Evolutionary conservation across 495 filamentous ascomycete genomes (phyloP).

Genomic region (Echria macrotheca): DNA sequence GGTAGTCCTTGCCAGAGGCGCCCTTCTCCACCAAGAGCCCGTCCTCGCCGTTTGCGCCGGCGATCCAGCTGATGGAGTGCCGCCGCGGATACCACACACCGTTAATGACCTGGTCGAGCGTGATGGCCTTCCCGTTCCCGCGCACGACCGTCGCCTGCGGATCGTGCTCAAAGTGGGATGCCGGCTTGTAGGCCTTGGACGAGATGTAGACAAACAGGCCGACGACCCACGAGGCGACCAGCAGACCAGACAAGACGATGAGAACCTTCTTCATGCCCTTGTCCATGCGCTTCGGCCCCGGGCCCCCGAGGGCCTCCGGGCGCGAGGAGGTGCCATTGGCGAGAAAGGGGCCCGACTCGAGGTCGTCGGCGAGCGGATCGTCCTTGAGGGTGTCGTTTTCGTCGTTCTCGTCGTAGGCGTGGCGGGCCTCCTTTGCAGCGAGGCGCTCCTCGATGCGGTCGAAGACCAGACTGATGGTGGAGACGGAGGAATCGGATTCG

Average conservation of each 20-base stretch:
- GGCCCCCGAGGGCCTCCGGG: conserved; percentile 14
- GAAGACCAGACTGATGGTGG: conserved; percentile 72
- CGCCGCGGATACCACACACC: conserved; percentile 64
- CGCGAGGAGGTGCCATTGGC: conserved; percentile 15
- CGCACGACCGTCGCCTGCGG: conserved; percentile 57
- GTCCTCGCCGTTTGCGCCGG: conserved; percentile 77
- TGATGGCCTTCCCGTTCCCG: conserved; percentile 71
- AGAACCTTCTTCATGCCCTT: conserved; percentile 59
- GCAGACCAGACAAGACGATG: conserved; percentile 60
- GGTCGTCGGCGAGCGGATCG: conserved; percentile 33
- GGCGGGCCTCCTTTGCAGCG: conserved; percentile 29
- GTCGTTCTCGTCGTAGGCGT: conserved; percentile 39
- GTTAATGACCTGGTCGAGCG: conserved; percentile 69
- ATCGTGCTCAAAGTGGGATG: conserved; percentile 58
- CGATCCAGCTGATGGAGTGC: conserved; percentile 83
- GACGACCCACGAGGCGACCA: conserved; percentile 72
- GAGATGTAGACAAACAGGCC: conserved; percentile 71
- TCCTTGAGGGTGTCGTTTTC: conserved; percentile 44
- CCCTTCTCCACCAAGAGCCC: conserved; percentile 70
- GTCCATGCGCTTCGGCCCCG: conserved; percentile 41
- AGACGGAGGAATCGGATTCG: conserved; percentile 62
- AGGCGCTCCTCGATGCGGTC: conserved; percentile 59
- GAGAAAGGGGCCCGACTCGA: conserved; percentile 43
- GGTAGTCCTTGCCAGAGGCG: conserved; percentile 55
- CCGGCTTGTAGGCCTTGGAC: conserved; percentile 57